A percentile compares a stretch with the other conserved stretches of the same genome.
These are phyloP conservation scores for Geotrichum australiense DNA, from an alignment of 1,139 yeast species.

Conservation along the genomic window DNA sequence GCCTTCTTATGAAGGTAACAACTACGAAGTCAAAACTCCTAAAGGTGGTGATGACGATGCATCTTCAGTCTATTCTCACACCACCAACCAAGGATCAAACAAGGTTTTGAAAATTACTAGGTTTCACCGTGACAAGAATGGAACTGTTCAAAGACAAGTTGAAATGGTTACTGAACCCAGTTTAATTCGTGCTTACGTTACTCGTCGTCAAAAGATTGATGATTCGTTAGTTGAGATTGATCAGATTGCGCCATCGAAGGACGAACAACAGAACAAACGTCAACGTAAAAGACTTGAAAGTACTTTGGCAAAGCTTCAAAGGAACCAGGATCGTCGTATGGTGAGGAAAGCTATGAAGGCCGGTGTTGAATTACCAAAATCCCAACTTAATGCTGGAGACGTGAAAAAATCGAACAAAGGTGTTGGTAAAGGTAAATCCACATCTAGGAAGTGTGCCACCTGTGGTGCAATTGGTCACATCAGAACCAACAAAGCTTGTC, in stretches of 20 bases:
- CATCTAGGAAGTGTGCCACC: slow-evolving; percentile 81
- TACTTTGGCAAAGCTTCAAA: slow-evolving; percentile 76
- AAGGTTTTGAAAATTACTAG: slow-evolving; percentile 70
- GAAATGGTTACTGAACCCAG: slow-evolving; percentile 79
- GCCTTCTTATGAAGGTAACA: slow-evolving; percentile 18
- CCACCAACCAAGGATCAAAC: slow-evolving; percentile 24
- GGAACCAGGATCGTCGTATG: slow-evolving; percentile 57
- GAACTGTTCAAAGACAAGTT: slow-evolving; percentile 74
- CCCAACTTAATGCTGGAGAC: slow-evolving; percentile 33
- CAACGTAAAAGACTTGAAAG: slow-evolving; percentile 70
- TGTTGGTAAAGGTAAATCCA: slow-evolving; percentile 47
- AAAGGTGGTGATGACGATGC: slow-evolving; percentile 35
- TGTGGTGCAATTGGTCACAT: slow-evolving; percentile 97
- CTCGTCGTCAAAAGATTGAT: slow-evolving; percentile 69
- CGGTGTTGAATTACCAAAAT: slow-evolving; percentile 23
- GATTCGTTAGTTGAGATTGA: slow-evolving; percentile 59
- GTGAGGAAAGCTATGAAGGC: slow-evolving; percentile 46
- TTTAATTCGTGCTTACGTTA: slow-evolving; percentile 78
- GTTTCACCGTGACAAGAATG: slow-evolving; percentile 75
- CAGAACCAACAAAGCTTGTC: slow-evolving; percentile 82
- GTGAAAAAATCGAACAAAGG: slow-evolving; percentile 29
- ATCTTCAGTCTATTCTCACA: slow-evolving; percentile 32
- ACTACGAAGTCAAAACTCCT: slow-evolving; percentile 9
- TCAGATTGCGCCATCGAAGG: slow-evolving; percentile 71
- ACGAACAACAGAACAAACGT: slow-evolving; percentile 75